Base-by-base conservation (phyloP, 2,329 filamentous ascomycete species). In the Penicillium sp. region DNA sequence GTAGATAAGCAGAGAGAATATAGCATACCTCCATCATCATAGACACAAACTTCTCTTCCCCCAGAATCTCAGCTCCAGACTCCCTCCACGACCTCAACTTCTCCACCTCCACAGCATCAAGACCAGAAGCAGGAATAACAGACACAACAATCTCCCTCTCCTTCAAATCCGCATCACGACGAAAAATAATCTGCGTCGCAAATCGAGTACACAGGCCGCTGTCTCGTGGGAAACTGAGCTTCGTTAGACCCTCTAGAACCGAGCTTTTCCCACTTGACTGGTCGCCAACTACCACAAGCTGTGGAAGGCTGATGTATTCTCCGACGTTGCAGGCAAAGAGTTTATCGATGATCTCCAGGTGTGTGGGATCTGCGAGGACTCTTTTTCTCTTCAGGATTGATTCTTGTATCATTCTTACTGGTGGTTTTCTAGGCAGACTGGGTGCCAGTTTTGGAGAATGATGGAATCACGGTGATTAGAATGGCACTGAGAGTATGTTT, bases 161-260 rank as follows among this genome's bases (percentile, higher is more conserved):
- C 4, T 52, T 43, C 39, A 39, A 32, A 43, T n/a, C 48, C 8
- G 8, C 28, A 11, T 57, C 53, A 33, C 68, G 64, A 0, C 70
- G 70, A 27, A 74, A 67, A 9, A 66, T 71, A 41, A 78, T 76
- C 48, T 76, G 68, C 0, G 73, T 76, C 0, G 73, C 72, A 55
- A 73, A 75, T 2, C 70, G 56, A 3, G 73, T 76, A 41, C 72
- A 75, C 3, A 73, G 55, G 1, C 65, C 66, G 32, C 55, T 59
- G 27, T 64, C 60, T 4, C 64, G 63, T 27, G 72, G 73, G 46
- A 74, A 72, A 1, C 64, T 64, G 1, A 73, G 48, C 1, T 59
- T 55, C 2, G 67, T 70, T 56, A 68, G 48, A 1, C 59, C 64
- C 45, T 66, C 64, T 3, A 69, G 51, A 1, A 67, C 60, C 4